These are phyloP conservation scores for Cercospora sp. DNA, from an alignment of 2,329 filamentous ascomycete genomes.

Conservation along the genomic window DNA sequence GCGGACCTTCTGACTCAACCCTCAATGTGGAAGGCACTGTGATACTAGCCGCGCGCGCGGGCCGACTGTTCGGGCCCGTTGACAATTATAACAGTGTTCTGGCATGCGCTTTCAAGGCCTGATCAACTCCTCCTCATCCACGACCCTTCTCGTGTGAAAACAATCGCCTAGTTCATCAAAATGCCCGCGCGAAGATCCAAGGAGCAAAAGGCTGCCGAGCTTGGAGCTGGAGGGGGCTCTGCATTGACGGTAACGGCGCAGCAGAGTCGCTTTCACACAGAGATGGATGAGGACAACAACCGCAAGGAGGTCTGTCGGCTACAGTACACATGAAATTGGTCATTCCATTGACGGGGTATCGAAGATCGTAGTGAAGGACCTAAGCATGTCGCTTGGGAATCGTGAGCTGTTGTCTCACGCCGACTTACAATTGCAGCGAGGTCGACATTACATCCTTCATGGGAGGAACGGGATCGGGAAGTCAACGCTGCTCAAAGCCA, in stretches of 20 bases:
- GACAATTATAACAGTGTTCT: not conserved
- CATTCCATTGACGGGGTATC: not conserved
- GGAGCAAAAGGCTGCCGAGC: slow-evolving; percentile 7
- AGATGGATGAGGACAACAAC: slow-evolving; percentile 28
- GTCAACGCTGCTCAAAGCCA: slow-evolving; percentile 72
- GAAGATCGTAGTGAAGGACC: slow-evolving; percentile 60
- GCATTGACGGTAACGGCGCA: slow-evolving; percentile 27
- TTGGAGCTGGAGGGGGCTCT: slow-evolving; percentile 4
- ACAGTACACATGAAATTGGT: not conserved
- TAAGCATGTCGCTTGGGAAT: slow-evolving; percentile 64
- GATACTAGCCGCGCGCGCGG: not conserved
- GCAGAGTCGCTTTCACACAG: slow-evolving; percentile 30
- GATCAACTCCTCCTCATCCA: not conserved
- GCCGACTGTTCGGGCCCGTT: not conserved
- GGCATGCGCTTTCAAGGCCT: not conserved
- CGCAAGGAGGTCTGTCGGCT: slow-evolving; percentile 25
- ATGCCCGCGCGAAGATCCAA: slow-evolving; percentile 14
- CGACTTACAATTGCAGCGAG: slow-evolving; percentile 69
- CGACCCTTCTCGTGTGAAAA: not conserved
- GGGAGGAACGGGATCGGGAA: slow-evolving; percentile 83
- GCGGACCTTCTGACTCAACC: slow-evolving; percentile 1
- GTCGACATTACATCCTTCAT: slow-evolving; percentile 73
- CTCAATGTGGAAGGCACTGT: not conserved
- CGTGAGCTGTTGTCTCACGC: slow-evolving; percentile 69
- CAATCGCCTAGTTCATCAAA: not conserved